These are phyloP conservation scores for Neurospora cerealis DNA, from an alignment of 495 filamentous ascomycete genomes.

Conservation along the genomic window DNA sequence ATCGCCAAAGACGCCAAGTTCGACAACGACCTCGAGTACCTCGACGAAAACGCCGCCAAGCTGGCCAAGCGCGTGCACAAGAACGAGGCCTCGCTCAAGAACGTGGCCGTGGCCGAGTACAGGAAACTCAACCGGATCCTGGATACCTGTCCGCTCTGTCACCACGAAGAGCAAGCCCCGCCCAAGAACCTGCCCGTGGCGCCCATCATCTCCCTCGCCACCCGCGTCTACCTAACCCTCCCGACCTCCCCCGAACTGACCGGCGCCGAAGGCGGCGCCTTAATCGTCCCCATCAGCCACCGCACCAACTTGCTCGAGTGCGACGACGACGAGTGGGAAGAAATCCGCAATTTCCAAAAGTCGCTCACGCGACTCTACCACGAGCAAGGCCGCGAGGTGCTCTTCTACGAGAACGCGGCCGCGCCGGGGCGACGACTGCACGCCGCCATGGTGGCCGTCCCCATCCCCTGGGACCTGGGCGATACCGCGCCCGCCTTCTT, in stretches of 20 bases:
- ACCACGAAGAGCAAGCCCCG: constrained; percentile 78
- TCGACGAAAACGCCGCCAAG: constrained; percentile 92
- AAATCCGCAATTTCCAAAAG: constrained; percentile 99
- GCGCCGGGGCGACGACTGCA: constrained; percentile 68
- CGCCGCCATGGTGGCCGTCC: constrained; percentile 77
- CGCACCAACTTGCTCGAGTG: constrained; percentile 87
- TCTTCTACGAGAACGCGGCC: constrained; percentile 97
- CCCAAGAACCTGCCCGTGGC: constrained; percentile 57
- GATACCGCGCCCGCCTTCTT: constrained; percentile 93
- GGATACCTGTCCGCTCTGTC: constrained; percentile 82
- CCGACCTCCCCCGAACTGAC: constrained; percentile 85
- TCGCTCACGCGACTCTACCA: constrained; percentile 86
- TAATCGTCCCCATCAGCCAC: constrained; percentile 86
- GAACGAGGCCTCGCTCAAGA: constrained; percentile 81
- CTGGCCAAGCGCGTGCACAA: constrained; percentile 84
- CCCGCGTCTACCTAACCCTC: constrained; percentile 77
- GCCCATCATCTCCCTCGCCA: constrained; percentile 81
- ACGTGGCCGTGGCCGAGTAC: constrained; percentile 77
- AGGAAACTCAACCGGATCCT: constrained; percentile 83
- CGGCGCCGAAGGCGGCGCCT: constrained; percentile 56
- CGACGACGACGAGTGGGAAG: constrained; percentile 98
- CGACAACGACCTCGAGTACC: constrained; percentile 87
- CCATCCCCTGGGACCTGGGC: constrained; percentile 76
- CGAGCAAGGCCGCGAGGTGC: constrained; percentile 76
- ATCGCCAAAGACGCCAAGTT: constrained; percentile 92